phyloP scores from a whole-genome alignment of 495 filamentous ascomycete species.

The Geoglossum glabrum region DNA sequence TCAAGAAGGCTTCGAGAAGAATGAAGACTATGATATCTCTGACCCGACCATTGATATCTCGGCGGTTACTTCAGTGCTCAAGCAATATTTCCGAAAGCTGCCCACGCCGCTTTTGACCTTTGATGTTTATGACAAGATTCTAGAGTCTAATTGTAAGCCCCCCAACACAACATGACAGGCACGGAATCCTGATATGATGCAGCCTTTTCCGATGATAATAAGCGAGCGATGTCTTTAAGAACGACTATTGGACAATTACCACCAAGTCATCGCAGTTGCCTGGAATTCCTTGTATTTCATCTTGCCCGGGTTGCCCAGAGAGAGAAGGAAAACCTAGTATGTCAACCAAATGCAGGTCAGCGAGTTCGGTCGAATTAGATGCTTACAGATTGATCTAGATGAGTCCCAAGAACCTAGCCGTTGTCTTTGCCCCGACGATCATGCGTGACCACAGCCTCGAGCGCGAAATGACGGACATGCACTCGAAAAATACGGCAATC shows the following conservation, averaged over 20 bases:
- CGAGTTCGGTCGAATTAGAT: constrained; percentile 13
- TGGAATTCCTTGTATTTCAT: constrained; percentile 91
- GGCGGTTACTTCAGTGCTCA: constrained; percentile 83
- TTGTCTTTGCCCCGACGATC: constrained; percentile 95
- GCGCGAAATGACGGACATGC: constrained; percentile 89
- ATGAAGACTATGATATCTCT: constrained; percentile 70
- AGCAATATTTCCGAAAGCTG: constrained; percentile 93
- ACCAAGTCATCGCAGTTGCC: constrained; percentile 59
- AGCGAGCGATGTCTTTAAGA: constrained; percentile 46
- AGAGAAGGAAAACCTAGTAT: constrained; percentile 57
- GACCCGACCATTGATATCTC: constrained; percentile 90
- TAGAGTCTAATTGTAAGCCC: constrained; percentile 50
- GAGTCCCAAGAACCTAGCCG: constrained; percentile 85
- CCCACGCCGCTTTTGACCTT: constrained; percentile 82
- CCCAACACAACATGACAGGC: not conserved
- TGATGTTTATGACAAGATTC: constrained; percentile 73
- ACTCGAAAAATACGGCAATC: constrained; percentile 72
- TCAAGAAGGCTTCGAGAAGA: constrained; percentile 74
- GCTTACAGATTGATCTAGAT: constrained; percentile 26
- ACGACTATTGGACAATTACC: constrained; percentile 59
- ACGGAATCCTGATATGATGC: not conserved
- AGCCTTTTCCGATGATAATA: constrained; percentile 33
- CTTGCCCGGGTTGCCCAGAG: constrained; percentile 69
- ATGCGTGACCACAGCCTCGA: constrained; percentile 78
- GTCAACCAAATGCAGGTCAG: constrained; percentile 9